Evolutionary conservation across 345 rosid genomes (phyloP).

Genomic region (Citrus inodora): DNA sequence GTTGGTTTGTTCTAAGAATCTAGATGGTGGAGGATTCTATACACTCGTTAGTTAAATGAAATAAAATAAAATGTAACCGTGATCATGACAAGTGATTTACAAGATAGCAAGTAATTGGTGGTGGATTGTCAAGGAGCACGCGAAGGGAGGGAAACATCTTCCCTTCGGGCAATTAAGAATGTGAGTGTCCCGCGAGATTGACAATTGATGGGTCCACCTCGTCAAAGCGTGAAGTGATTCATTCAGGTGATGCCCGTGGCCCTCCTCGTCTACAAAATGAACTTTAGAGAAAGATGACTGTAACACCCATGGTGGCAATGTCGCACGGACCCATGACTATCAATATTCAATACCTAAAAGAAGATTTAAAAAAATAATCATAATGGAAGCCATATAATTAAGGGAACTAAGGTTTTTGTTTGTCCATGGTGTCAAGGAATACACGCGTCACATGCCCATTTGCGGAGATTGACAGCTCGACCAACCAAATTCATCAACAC

Average conservation of each 20-base stretch:
- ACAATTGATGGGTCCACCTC: background rate
- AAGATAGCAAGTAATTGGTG: background rate
- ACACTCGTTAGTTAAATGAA: too few relatives aligned
- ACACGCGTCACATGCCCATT: conserved; percentile 2
- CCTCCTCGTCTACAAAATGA: background rate
- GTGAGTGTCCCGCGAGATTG: background rate
- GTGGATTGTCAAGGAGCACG: background rate
- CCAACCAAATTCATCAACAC: background rate
- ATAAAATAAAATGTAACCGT: too few relatives aligned
- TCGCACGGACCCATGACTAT: background rate
- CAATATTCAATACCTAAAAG: too few relatives aligned
- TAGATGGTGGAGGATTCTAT: too few relatives aligned
- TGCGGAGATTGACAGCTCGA: background rate
- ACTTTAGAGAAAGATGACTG: background rate
- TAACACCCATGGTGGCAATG: background rate
- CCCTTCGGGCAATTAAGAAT: background rate
- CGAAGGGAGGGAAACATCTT: background rate
- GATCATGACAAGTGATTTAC: background rate
- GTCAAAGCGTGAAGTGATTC: background rate
- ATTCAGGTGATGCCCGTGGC: background rate
- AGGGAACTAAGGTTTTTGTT: too few relatives aligned
- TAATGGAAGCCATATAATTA: too few relatives aligned
- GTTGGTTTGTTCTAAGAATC: background rate
- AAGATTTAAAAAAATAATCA: too few relatives aligned
- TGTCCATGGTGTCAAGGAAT: background rate